These are phyloP conservation scores for Blakeslea trispora DNA, from an alignment of 371 early-diverging fungal genomes.

Conservation along the genomic window DNA sequence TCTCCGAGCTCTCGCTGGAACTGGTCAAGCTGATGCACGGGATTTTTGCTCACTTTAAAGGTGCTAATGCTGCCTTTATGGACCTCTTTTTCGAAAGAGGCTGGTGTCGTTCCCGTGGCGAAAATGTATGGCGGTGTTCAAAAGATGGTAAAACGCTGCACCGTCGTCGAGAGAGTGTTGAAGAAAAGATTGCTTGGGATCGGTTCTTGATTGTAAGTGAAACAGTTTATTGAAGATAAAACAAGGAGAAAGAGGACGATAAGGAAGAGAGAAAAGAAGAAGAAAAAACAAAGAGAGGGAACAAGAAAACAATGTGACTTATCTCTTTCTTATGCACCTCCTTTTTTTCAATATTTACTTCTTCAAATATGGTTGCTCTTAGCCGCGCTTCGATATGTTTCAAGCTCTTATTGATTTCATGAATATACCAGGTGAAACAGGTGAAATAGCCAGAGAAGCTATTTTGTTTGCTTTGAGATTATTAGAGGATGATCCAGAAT, in stretches of 20 bases:
- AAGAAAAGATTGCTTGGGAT: slow-evolving; percentile 53
- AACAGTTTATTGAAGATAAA: too few relatives aligned
- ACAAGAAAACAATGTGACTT: too few relatives aligned
- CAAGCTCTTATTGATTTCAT: slow-evolving; percentile 50
- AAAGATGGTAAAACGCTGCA: slow-evolving; percentile 48
- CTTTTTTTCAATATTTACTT: neutral
- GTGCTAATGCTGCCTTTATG: slow-evolving; percentile 53
- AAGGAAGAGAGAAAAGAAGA: too few relatives aligned
- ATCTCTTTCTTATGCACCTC: too few relatives aligned
- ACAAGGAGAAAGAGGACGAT: too few relatives aligned
- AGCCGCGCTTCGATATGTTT: slow-evolving; percentile 60
- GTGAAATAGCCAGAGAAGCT: slow-evolving; percentile 54
- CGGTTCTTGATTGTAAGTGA: slow-evolving; percentile 44
- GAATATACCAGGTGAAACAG: slow-evolving; percentile 57
- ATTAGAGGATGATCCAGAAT: slow-evolving; percentile 54
- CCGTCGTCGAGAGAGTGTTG: slow-evolving; percentile 43
- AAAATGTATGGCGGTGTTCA: slow-evolving; percentile 51
- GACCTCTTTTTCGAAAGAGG: slow-evolving; percentile 56
- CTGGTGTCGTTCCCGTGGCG: slow-evolving; percentile 55
- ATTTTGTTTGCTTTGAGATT: slow-evolving; percentile 49
- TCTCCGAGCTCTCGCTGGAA: slow-evolving; percentile 48
- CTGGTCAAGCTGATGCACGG: slow-evolving; percentile 56
- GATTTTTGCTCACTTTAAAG: slow-evolving; percentile 54
- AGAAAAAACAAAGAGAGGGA: too few relatives aligned
- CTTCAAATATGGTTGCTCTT: too few relatives aligned